Conservation (phyloP, 192 early-diverging fungal species). For the Dissophora ornata region DNA sequence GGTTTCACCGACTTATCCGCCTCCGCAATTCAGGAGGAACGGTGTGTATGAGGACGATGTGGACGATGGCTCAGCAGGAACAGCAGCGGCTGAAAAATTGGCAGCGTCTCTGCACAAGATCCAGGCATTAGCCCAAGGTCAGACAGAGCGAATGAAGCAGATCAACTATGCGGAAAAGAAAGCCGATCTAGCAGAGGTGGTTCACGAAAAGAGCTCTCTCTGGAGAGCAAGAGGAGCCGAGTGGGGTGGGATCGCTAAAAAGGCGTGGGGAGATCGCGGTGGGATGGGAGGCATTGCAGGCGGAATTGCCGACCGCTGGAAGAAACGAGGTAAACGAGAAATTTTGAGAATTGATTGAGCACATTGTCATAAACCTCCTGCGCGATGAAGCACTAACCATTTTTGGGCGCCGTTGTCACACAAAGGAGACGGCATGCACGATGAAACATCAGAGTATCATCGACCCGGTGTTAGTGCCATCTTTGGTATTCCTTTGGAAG, state of each 20-base stretch:
- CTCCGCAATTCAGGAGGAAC: not conserved
- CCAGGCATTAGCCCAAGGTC: conserved; percentile 39
- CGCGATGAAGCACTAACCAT: too few relatives aligned
- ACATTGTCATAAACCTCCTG: not conserved
- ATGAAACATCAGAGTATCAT: conserved; percentile 11
- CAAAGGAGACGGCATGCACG: conserved; percentile 28
- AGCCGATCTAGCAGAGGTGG: conserved; percentile 44
- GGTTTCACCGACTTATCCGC: conserved; percentile 16
- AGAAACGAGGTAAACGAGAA: conserved; percentile 18
- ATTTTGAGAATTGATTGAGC: not conserved
- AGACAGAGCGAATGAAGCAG: conserved; percentile 48
- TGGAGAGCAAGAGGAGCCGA: conserved; percentile 48
- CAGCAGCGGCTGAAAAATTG: conserved; percentile 11
- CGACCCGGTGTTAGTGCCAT: conserved; percentile 22
- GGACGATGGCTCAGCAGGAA: not conserved
- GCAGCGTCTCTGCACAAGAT: conserved; percentile 47
- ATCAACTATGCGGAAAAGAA: conserved; percentile 45
- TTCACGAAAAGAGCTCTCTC: conserved; percentile 43
- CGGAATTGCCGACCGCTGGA: conserved; percentile 48
- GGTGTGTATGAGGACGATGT: not conserved
- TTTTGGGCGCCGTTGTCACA: not conserved
- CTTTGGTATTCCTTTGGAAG: conserved; percentile 41
- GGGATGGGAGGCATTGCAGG: conserved; percentile 52
- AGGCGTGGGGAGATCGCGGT: conserved; percentile 52
- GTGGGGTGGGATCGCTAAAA: conserved; percentile 49